Evolutionary conservation across 2,329 filamentous ascomycete species (phyloP), one percentile per base, ranked within the genome.

Genomic region (Talaromyces piceae): DNA sequence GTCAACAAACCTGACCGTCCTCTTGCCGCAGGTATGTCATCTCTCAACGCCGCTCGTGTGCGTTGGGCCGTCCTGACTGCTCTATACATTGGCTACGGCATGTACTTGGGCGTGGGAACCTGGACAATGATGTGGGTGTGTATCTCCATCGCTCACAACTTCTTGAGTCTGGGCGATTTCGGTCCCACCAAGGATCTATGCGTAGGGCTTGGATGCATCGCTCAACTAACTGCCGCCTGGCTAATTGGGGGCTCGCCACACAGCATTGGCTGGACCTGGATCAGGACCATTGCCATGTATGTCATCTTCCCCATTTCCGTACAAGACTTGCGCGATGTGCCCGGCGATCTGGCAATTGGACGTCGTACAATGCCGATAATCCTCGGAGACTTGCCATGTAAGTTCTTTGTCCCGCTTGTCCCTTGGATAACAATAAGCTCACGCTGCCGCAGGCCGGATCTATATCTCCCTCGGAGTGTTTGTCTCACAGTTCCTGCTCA

Each of bases 1-100:
- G 48, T 53, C n/a, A 53, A 53, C 27, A 53, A 53, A 13, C 51
- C 51, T n/a, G 51, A 53, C 25, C 51, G 51, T n/a, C 51, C 51
- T 6, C 45, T 53, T 30, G 51, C 46, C 3, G 18, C 41, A 16
- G 51, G 51, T 8, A 37, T 41, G 28, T 49, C 51, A 2, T 16
- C 30, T 20, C 51, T 53, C 7, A n/a, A 53, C 13, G 51, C 51
- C 6, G 51, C 51, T 3, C 41, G 51, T 5, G 39, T 53, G 7
- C 51, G 51, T 18, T 53, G 51, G 51, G 33, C 18, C 12, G 41
- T 49, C 18, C 25, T 53, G 46, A 53, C 51, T 9, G 13, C 43
- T 30, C 30, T 49, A 12, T 53, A 45, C 18, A 26, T 53, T n/a
- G 27, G 13, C 18, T 53, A 53, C 16, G 51, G 46, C 13, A 41